Percentiles rank a stretch among this genome's conserved stretches.
These are phyloP conservation scores for Xerocomus spinulosus DNA, from an alignment of 768 basidiomycete species.

Conservation along the genomic window DNA sequence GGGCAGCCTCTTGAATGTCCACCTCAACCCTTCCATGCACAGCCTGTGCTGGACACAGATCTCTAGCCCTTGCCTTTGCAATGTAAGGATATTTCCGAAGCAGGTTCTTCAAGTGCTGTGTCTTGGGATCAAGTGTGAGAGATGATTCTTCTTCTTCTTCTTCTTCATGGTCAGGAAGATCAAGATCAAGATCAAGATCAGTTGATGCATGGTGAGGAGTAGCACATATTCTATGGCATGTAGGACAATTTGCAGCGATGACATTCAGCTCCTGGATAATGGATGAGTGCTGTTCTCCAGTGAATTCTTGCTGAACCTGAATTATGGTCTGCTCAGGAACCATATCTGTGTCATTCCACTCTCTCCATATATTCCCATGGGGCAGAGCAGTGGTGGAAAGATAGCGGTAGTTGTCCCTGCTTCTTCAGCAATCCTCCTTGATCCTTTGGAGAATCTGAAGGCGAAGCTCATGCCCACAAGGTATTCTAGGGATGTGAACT, in stretches of 20 bases:
- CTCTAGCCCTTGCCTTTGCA: neutral
- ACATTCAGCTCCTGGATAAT: slow-evolving; percentile 1
- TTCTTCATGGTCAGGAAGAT: too few species aligned
- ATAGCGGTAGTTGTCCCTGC: slow-evolving; percentile 3
- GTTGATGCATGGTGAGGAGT: too few species aligned
- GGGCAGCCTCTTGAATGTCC: too few species aligned
- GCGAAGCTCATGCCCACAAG: slow-evolving; percentile 6
- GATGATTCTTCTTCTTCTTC: neutral
- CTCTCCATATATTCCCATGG: neutral
- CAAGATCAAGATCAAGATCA: too few species aligned
- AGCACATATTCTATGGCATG: neutral
- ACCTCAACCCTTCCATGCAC: too few species aligned
- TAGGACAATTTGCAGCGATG: neutral
- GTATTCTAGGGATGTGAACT: neutral
- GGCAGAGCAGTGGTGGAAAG: neutral
- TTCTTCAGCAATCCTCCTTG: too few species aligned
- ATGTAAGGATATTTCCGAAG: neutral
- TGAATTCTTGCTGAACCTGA: neutral
- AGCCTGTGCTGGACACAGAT: neutral
- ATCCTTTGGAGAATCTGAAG: too few species aligned
- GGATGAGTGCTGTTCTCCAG: neutral
- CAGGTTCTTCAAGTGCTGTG: neutral
- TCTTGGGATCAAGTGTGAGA: neutral
- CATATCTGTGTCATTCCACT: neutral
- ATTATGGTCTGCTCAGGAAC: neutral